Evolutionary conservation across 2,329 filamentous ascomycete genomes (phyloP).

Genomic region (Fusarium odoratissimum): DNA sequence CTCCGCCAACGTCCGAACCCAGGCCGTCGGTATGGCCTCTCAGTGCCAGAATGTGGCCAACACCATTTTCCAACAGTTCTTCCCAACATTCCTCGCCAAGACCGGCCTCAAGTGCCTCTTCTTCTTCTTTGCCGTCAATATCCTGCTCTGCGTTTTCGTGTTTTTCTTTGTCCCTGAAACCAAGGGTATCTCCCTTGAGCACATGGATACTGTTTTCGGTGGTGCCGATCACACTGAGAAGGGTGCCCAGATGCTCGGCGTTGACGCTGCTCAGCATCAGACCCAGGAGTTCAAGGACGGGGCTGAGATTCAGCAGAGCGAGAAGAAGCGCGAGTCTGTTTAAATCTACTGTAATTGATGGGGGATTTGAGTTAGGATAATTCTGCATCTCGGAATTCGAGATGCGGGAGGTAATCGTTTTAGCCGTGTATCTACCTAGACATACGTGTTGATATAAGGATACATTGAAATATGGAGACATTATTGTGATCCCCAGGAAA

Average conservation of each 20-base stretch:
- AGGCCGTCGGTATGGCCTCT: constrained; percentile 74
- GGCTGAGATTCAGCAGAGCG: constrained; percentile 34
- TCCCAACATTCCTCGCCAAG: constrained; percentile 73
- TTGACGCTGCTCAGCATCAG: constrained; percentile 11
- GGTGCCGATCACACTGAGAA: constrained; percentile 46
- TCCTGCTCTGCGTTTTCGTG: constrained; percentile 61
- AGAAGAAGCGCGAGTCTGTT: constrained; percentile 40
- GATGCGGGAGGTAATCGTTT: background rate
- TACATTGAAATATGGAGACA: background rate
- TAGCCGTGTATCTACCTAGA: background rate
- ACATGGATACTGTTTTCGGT: constrained; percentile 71
- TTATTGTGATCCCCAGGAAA: background rate
- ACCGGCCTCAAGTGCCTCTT: constrained; percentile 57
- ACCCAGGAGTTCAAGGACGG: constrained; percentile 41
- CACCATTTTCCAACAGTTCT: constrained; percentile 76
- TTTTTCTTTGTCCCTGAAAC: constrained; percentile 65
- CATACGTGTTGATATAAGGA: background rate
- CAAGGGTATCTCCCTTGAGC: constrained; percentile 68
- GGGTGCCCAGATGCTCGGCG: constrained; percentile 45
- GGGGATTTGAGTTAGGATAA: background rate
- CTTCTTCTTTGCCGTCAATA: constrained; percentile 51
- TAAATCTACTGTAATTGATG: constrained; percentile 1
- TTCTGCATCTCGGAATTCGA: background rate
- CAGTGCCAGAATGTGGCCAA: constrained; percentile 74
- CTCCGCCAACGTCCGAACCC: constrained; percentile 77